Evolutionary conservation across 345 rosid species (phyloP).

Genomic region (Citrus trifoliata): DNA sequence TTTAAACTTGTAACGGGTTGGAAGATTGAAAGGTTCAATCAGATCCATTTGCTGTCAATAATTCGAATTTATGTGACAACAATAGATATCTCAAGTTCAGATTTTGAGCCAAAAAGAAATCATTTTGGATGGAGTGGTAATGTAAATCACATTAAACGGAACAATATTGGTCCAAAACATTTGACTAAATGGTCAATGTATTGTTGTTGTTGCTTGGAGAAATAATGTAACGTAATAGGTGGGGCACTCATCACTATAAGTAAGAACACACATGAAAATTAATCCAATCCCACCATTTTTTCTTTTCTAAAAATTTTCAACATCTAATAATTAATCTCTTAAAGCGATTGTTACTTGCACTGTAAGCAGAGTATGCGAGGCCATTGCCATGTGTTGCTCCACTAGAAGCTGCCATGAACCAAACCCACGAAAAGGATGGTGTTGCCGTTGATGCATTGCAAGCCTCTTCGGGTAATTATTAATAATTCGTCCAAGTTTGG

Average conservation of each 20-base stretch:
- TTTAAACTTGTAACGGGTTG: not conserved
- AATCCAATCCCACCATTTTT: not conserved
- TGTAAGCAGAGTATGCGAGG: not conserved
- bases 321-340: not conserved
- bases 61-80: no score
- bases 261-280: not conserved
- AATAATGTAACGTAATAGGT: conserved; percentile 12
- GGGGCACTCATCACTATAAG: conserved; percentile 17
- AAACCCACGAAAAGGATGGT: not conserved
- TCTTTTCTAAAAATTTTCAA: not conserved
- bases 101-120: no score
- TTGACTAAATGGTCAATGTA: not conserved
- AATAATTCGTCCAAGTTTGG: not conserved
- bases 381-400: not conserved
- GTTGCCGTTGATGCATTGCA: not conserved
- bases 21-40: not conserved
- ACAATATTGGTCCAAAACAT: not conserved
- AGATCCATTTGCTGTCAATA: no score
- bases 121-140: no score
- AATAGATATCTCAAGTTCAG: no score
- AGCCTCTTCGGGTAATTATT: not conserved
- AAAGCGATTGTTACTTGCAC: not conserved
- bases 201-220: conserved; percentile 18
- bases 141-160: not conserved
- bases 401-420: not conserved